Conservation (phyloP, 225 moss, liverwort and hornwort species). For the Physcomitrellopsis africana region DNA sequence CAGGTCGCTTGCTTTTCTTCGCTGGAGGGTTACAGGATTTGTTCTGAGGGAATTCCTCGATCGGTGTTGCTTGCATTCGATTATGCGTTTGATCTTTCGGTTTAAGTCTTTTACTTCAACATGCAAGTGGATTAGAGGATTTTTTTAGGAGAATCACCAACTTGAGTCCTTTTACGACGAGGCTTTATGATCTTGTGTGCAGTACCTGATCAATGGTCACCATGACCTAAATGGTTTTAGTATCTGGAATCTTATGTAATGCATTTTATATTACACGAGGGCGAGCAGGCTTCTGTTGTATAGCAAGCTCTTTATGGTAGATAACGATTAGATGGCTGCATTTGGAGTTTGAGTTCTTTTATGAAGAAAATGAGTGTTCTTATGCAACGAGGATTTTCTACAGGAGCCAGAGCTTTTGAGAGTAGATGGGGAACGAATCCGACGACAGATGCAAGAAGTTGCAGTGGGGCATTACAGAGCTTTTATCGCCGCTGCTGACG, state of each 20-base stretch:
- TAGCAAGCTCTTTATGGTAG: background rate
- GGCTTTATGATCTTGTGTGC: too few species aligned
- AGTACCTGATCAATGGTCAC: too few species aligned
- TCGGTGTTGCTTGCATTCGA: background rate
- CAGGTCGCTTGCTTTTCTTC: background rate
- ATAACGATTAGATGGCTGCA: background rate
- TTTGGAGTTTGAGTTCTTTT: background rate
- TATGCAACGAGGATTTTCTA: constrained; percentile 22
- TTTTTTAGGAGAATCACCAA: too few species aligned
- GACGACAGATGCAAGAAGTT: constrained; percentile 98
- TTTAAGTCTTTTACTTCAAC: too few species aligned
- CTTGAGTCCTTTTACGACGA: too few species aligned
- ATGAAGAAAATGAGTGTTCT: constrained; percentile 1
- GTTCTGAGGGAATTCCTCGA: too few species aligned
- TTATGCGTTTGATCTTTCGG: background rate
- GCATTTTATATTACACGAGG: too few species aligned
- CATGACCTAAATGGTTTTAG: too few species aligned
- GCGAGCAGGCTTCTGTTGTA: background rate
- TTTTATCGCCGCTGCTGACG: constrained; percentile 96
- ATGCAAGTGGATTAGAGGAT: too few species aligned
- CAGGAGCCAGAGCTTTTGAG: constrained; percentile 94
- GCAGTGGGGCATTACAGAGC: constrained; percentile 92
- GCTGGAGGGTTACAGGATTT: background rate
- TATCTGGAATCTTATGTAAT: too few species aligned
- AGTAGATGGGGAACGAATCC: constrained; percentile 94